A percentile compares a stretch with the other conserved stretches of the same genome.
phyloP scores from a whole-genome alignment of 495 filamentous ascomycete species.

The Massariosphaeria phaeospora region DNA sequence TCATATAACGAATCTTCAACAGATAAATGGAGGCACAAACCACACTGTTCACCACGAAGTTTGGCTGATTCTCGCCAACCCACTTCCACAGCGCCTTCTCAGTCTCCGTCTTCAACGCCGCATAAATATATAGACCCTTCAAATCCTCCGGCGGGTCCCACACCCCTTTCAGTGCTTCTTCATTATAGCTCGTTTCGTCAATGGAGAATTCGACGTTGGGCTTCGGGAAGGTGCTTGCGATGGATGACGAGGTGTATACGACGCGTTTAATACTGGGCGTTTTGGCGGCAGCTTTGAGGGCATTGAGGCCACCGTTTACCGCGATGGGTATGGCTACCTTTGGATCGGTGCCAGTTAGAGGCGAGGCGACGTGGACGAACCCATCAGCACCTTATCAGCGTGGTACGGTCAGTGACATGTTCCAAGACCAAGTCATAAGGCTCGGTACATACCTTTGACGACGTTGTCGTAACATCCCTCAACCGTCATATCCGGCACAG shows the following conservation, averaged over 20 bases:
- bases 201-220: constrained; percentile 1
- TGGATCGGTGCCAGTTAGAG: constrained; percentile 8
- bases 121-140: constrained; percentile 43
- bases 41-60: constrained; percentile 48
- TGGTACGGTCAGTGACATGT: not conserved
- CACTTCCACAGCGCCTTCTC: constrained; percentile 54
- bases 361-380: constrained; percentile 28
- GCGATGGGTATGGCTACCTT: constrained; percentile 12
- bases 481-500: constrained; percentile 22
- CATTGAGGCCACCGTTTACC: constrained; percentile 17
- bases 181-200: constrained; percentile 13
- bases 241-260: constrained; percentile 27
- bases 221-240: constrained; percentile 6
- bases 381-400: constrained; percentile 4
- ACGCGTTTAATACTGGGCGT: constrained; percentile 22
- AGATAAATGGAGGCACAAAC: constrained; percentile 7
- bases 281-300: constrained; percentile 24
- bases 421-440: not conserved
- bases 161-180: constrained; percentile 8
- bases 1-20: not conserved
- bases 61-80: constrained; percentile 45
- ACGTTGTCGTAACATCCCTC: constrained; percentile 22
- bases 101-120: constrained; percentile 51
- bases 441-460: constrained; percentile 13
- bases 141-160: constrained; percentile 13